phyloP scores from a whole-genome alignment of 495 filamentous ascomycete genomes.

The Antarctomyces pellizariae region DNA sequence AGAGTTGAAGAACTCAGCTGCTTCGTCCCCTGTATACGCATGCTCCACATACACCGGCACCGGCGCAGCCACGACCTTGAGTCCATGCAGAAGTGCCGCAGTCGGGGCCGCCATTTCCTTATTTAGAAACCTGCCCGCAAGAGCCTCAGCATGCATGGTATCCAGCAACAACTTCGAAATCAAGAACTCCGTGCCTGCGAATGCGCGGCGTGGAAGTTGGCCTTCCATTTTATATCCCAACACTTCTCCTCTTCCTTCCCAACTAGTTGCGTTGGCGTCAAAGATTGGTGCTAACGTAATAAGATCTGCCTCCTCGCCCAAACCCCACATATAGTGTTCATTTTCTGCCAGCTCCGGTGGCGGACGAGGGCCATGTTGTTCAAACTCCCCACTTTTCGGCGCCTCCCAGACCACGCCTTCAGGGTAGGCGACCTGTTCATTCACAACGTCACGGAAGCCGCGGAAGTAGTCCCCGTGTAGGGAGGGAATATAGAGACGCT shows the following conservation, averaged over 20 bases:
- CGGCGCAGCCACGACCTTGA: conserved; percentile 45
- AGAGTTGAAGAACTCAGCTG: conserved; percentile 39
- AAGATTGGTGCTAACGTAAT: conserved; percentile 50
- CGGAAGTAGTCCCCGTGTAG: conserved; percentile 33
- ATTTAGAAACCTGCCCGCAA: conserved; percentile 34
- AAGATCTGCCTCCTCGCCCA: conserved; percentile 53
- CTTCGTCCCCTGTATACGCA: conserved; percentile 27
- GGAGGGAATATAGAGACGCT: conserved; percentile 44
- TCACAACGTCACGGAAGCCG: conserved; percentile 26
- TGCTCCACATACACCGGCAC: conserved; percentile 49
- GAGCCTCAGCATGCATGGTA: conserved; percentile 38
- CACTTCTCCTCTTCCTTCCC: conserved; percentile 35
- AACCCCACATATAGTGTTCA: conserved; percentile 48
- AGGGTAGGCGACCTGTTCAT: conserved; percentile 19
- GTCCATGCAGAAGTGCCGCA: conserved; percentile 39
- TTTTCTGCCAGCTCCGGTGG: conserved; percentile 27
- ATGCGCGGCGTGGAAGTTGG: conserved; percentile 36
- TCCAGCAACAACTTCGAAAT: conserved; percentile 37
- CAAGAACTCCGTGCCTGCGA: conserved; percentile 41
- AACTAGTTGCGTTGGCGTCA: conserved; percentile 37
- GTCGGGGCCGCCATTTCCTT: conserved; percentile 50
- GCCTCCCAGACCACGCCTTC: conserved; percentile 38
- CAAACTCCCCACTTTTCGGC: conserved; percentile 24
- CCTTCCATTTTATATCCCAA: conserved; percentile 33
- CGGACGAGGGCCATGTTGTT: conserved; percentile 33